A percentile compares a stretch with the other conserved stretches of the same genome.
Evolutionary conservation across 78 protist genomes (phyloP).

Genomic region (Pelomyxa schiedti): DNA sequence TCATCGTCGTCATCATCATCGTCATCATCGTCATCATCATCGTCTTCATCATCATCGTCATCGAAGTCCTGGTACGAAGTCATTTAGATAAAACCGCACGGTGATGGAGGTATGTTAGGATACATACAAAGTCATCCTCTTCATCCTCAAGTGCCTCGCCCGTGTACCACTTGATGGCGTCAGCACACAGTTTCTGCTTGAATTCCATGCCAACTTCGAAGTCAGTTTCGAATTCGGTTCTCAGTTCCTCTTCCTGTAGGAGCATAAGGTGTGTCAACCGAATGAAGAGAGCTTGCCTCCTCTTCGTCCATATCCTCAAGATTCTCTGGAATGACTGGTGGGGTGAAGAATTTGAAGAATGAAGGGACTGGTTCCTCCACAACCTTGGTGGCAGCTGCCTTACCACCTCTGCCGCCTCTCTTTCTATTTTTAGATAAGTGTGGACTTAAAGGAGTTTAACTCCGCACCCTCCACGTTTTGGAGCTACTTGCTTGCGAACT

Average conservation of each 20-base stretch:
- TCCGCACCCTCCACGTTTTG: neutral
- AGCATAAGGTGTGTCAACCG: too few relatives aligned
- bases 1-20: neutral
- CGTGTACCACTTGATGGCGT: conserved; percentile 41
- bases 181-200: conserved; percentile 18
- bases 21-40: neutral
- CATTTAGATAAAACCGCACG: too few relatives aligned
- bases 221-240: conserved; percentile 18
- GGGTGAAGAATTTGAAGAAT: conserved; percentile 59
- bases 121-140: too few relatives aligned
- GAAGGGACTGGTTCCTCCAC: conserved; percentile 19
- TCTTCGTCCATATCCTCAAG: neutral
- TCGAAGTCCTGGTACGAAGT: neutral
- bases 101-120: too few relatives aligned
- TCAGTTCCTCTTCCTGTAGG: neutral
- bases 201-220: conserved; percentile 32
- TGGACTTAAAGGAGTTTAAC: neutral
- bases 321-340: conserved; percentile 3
- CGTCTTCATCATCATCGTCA: neutral
- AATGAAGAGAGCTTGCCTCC: too few relatives aligned
- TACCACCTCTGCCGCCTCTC: conserved; percentile 30
- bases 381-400: conserved; percentile 1
- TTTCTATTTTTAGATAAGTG: conserved; percentile 3
- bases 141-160: conserved; percentile 45
- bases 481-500: neutral